A percentile compares a stretch with the other conserved stretches of the same genome.
Evolutionary conservation across 805 yeast genomes (phyloP).

Genomic region (Saccharomycopsis javanensis): DNA sequence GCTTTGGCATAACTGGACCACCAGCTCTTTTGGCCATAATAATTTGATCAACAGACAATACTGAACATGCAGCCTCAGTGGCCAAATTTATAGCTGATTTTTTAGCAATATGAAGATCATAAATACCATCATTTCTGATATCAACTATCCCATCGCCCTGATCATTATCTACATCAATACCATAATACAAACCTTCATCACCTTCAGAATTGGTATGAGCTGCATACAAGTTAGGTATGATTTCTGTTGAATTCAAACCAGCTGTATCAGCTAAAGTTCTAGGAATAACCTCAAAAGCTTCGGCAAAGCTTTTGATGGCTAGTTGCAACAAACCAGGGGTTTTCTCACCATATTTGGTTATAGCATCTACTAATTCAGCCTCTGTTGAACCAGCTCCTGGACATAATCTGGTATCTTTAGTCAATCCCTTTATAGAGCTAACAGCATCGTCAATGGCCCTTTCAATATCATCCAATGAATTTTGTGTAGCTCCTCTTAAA

Average conservation of each 20-base stretch:
- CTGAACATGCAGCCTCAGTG: conserved; percentile 88
- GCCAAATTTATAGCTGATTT: conserved; percentile 85
- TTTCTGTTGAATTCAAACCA: conserved; percentile 84
- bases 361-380: conserved; percentile 70
- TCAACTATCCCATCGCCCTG: conserved; percentile 58
- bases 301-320: conserved; percentile 89
- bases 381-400: conserved; percentile 98
- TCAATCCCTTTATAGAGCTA: conserved; percentile 77
- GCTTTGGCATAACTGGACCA: conserved; percentile 87
- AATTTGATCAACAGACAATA: conserved; percentile 88
- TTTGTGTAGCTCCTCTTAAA: conserved; percentile 93
- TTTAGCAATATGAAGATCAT: conserved; percentile 73
- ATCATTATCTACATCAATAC: conserved; percentile 62
- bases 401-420: conserved; percentile 65
- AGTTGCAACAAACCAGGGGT: conserved; percentile 90
- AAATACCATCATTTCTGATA: conserved; percentile 57
- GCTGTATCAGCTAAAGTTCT: conserved; percentile 89
- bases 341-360: conserved; percentile 79
- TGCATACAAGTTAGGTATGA: conserved; percentile 81
- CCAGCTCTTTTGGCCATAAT: conserved; percentile 99
- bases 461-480: conserved; percentile 86
- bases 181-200: conserved; percentile 32
- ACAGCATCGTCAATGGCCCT: conserved; percentile 98
- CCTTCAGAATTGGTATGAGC: conserved; percentile 51
- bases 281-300: conserved; percentile 91